Base-by-base conservation (phyloP, 805 yeast genomes). In the Candida namnaoensis region DNA sequence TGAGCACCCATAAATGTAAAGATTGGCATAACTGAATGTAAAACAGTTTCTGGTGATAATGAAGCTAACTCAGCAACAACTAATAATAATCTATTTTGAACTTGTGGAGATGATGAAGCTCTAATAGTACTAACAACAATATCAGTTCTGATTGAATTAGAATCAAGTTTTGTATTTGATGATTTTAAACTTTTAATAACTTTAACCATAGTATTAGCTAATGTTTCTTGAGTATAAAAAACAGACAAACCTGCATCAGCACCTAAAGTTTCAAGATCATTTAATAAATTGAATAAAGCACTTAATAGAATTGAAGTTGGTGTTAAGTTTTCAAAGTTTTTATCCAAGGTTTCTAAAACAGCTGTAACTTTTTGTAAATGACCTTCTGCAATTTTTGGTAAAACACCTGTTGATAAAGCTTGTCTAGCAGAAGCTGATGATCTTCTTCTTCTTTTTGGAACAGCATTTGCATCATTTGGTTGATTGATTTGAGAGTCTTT, bases 1-100 rank as follows among this genome's bases (percentile, higher is more conserved):
- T 88, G 95, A 11, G 98, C 95, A 45, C 99, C 99, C 98, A 93
- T 93, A 54, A 93, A 93, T 1, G 99, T 93, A 69, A 93, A 93
- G 40, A 93, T 91, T n/a, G 99, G 99, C 99, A 93, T 93, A 8
- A 93, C 96, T 2, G 96, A 85, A 64, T 93, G 98, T 41, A 93
- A 68, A 27, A 93, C 88, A 28, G 84, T 77, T 55, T 91, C 97
- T 8, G 98, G 96, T 11, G 91, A 85, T 42, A 93, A 65, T 1
- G 88, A 70, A 1, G 98, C 98, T 50, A 93, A 67, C 38, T 88
- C 82, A 3, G 97, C 84, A 50, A 93, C 80, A 26, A 93, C 91
- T 44, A 91, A 66, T 44, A 93, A 67, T 39, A 91, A 65, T 50
- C 88, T 76, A 64, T 93, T 93, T 64, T 93, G 99, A 26, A 90